Percentiles rank a stretch among this genome's conserved stretches.
Evolutionary conservation across 225 moss, liverwort and hornwort species (phyloP).

Genomic region (Neckera pumila): DNA sequence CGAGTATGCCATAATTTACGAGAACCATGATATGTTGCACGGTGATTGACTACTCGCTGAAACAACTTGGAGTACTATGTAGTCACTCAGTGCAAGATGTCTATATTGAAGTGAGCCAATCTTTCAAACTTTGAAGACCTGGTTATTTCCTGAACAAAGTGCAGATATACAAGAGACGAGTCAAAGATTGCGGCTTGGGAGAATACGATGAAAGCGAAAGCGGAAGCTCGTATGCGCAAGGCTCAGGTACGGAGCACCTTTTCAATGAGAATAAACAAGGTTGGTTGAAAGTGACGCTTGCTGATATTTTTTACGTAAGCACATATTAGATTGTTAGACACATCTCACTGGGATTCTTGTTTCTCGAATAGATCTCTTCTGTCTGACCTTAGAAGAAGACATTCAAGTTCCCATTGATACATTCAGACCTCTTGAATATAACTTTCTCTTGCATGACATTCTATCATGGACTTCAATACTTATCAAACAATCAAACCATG

Average conservation of each 20-base stretch:
- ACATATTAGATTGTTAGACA: not conserved
- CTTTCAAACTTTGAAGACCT: not conserved
- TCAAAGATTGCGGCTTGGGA: constrained; percentile 54
- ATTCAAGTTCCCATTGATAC: not conserved
- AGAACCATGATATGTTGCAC: not conserved
- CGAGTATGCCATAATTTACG: not conserved
- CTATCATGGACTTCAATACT: not conserved
- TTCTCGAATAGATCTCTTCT: not conserved
- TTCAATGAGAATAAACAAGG: not conserved
- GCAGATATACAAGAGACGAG: constrained; percentile 44
- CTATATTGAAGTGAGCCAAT: not conserved
- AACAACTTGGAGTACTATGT: not conserved
- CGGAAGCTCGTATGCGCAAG: constrained; percentile 45
- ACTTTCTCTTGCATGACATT: not conserved
- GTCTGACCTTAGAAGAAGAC: not conserved
- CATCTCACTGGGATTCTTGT: not conserved
- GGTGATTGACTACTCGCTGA: not conserved
- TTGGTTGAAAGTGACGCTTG: not conserved
- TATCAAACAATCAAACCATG: not conserved
- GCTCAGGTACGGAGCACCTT: constrained; percentile 19
- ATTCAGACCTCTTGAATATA: not conserved
- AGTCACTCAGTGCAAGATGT: not conserved
- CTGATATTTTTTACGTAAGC: not conserved
- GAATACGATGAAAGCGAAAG: constrained; percentile 54
- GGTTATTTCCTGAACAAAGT: not conserved